These are phyloP conservation scores for Aspergillus leporis DNA, from an alignment of 495 filamentous ascomycete species.

Conservation along the genomic window DNA sequence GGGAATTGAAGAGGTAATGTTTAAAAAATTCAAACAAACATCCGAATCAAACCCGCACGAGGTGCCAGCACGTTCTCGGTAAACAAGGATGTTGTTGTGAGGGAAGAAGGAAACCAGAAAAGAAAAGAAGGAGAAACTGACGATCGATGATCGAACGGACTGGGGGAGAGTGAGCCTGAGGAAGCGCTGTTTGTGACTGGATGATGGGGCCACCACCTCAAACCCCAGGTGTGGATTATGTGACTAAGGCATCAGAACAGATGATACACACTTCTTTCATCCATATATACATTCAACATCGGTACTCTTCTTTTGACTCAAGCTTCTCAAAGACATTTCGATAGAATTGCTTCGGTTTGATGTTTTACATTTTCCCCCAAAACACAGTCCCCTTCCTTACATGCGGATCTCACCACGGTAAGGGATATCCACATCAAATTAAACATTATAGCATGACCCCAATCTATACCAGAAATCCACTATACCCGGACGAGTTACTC, in stretches of 20 bases:
- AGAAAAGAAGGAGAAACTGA: neutral
- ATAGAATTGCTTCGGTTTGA: no score
- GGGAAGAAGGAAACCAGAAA: neutral
- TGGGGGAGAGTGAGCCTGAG: no score
- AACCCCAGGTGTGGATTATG: no score
- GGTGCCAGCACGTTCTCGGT: conserved; percentile 10
- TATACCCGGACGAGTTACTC: neutral
- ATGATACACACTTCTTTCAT: no score
- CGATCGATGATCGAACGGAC: neutral
- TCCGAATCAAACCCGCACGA: conserved; percentile 2
- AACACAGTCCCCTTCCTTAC: neutral
- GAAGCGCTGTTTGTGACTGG: no score
- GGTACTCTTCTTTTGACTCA: no score
- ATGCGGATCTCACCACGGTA: neutral
- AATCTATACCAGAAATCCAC: conserved; percentile 4
- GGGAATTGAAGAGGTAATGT: neutral
- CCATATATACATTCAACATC: neutral
- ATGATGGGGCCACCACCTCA: no score
- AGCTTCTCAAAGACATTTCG: neutral
- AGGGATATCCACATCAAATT: conserved; percentile 2
- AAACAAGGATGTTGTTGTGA: neutral
- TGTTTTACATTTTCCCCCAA: no score
- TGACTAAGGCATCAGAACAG: no score
- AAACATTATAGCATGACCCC: neutral
- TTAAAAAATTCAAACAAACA: neutral